Base-by-base conservation (phyloP, 225 moss, liverwort and hornwort genomes). In the Pleurozium schreberi region DNA sequence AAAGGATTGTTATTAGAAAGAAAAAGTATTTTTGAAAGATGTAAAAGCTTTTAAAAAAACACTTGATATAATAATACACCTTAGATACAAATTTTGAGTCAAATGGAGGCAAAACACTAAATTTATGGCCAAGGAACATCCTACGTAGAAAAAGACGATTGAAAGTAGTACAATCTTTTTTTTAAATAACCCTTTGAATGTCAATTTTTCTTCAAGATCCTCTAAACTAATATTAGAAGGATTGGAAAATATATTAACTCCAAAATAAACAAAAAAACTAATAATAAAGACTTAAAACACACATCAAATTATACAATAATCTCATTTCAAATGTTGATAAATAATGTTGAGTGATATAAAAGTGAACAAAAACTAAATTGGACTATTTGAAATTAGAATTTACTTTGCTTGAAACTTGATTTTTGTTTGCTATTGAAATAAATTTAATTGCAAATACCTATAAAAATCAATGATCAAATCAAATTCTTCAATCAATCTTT, bases 61-160 rank as follows among this genome's bases (percentile, higher is more conserved):
- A 7, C 2, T 7, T n/a, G 17, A 78, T 55, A 38, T 17, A 10
- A 53, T 11, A 26, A 14, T 26, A 7, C 10, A n/a, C 6, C 7
- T 38, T n/a, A n/a, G 3, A n/a, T 58, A 13, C 11, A 27, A 59
- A 27, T 12, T 58, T 80, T 40, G 19, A 59, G 5, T 19, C 53
- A 78, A 78, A 15, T 25, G 1, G 15, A 55, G 0, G 2, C 55
- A 23, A 4, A 55, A 1, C 0, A 57, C 8, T 8, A 40, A 58
- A 40, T 28, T 28, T 6, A n/a, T 80, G 5, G 28, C 11, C 2
- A 58, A 19, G 3, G 30, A 28, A 4, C 40, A 30, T 13, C 12
- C 3, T 2, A 10, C 3, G 26, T 27, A n/a, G 3, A 58, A n/a
- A 26, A 40, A 38, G 3, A 8, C 0, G 17, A 30, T 18, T 59